phyloP scores from a whole-genome alignment of 129 eudicot species.

The Flaveria linearis region DNA sequence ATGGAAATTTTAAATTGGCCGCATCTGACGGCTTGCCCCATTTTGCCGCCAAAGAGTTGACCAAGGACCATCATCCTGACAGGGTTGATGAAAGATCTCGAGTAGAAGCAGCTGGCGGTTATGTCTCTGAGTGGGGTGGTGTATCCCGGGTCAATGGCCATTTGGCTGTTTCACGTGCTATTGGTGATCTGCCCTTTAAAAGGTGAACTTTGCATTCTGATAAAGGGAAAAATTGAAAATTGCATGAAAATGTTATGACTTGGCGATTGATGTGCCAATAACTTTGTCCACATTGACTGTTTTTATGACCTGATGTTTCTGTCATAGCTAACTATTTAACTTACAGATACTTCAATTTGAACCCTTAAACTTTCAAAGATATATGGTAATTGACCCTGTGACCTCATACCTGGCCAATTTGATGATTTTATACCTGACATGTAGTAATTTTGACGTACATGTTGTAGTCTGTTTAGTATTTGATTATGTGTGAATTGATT shows the following conservation, averaged over 20 bases:
- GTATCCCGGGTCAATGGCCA: constrained; percentile 90
- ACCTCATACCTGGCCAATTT: too few relatives aligned
- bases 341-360: too few relatives aligned
- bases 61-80: constrained; percentile 95
- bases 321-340: too few relatives aligned
- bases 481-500: too few relatives aligned
- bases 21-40: constrained; percentile 57
- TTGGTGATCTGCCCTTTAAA: constrained; percentile 86
- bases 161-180: constrained; percentile 90
- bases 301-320: too few relatives aligned
- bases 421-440: too few relatives aligned
- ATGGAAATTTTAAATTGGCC: constrained; percentile 49
- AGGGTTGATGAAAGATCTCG: constrained; percentile 87
- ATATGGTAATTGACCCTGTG: too few relatives aligned
- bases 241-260: neutral
- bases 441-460: too few relatives aligned
- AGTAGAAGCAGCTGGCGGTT: constrained; percentile 94
- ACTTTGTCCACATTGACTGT: too few relatives aligned
- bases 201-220: constrained; percentile 44
- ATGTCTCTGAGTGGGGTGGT: constrained; percentile 84
- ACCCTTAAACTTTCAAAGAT: too few relatives aligned
- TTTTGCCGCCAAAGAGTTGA: constrained; percentile 71
- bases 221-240: neutral
- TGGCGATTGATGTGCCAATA: too few relatives aligned
- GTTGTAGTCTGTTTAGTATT: too few relatives aligned